Base-by-base conservation (phyloP, 2,329 filamentous ascomycete genomes). In the Cladosporium sp. region DNA sequence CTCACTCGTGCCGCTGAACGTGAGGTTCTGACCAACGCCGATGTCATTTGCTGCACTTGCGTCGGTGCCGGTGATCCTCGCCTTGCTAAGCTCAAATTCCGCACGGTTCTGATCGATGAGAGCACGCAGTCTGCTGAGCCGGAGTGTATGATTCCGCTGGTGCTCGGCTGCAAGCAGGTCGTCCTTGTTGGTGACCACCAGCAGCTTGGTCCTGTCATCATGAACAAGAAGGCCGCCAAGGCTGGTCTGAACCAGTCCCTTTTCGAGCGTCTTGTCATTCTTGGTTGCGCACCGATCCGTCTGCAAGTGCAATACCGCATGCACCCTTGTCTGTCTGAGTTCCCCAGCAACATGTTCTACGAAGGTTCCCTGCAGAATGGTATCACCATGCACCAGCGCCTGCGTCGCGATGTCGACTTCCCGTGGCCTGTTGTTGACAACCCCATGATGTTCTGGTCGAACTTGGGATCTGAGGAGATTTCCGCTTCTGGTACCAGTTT, bases 401-500 rank as follows among this genome's bases (percentile, higher is more conserved):
- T 97, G 58, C 86, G 92, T 57, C 86, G 86, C 59, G 92, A 98
- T 63, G 89, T 98, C 28, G 93, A 98, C 70, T 98, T 98, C 69
- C 93, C 93, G 10, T 98, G 93, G 93, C 93, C 93, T 2, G 89
- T 95, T 31, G 82, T 78, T 16, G 92, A 97, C 68, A 89, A 85
- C 61, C 93, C 93, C 3, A 98, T 98, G 93, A 97, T 97, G 93
- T 98, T 98, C 75, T 98, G 93, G 93, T 95, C 90, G 22, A 98
- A 98, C 68, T 77, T 96, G 52, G 93, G 93, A 55, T 95, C 95
- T 55, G 93, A 98, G 71, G 93, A 98, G 71, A 98, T 98, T 46
- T 96, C 92, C 6, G 93, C 93, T 1, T 96, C 91, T 22, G 93
- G 93, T 66, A 98, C 93, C 2, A 97, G 92, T 2, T 98, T 98